A percentile compares a stretch with the other conserved stretches of the same genome.
phyloP scores from a whole-genome alignment of 139 green algal species.

The Chlorella sp. region DNA sequence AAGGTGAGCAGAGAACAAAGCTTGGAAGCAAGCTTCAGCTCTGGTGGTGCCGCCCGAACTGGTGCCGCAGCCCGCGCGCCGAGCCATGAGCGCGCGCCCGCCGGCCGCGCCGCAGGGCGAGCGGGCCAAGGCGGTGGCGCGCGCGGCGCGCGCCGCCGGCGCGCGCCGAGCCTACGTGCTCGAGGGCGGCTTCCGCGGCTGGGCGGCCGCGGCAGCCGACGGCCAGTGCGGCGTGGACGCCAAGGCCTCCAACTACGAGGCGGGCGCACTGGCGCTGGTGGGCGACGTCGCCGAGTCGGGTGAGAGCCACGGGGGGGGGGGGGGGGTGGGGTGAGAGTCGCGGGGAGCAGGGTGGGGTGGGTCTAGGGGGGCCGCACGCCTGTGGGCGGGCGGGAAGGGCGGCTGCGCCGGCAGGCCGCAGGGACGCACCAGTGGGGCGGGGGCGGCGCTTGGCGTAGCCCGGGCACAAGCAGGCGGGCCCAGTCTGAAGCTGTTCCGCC shows the following conservation, averaged over 20 bases:
- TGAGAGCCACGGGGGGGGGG: too few relatives aligned
- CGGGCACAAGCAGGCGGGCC: not conserved
- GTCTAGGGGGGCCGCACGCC: not conserved
- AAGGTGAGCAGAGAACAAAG: not conserved
- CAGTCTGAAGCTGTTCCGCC: not conserved
- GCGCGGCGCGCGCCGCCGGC: slow-evolving; percentile 24
- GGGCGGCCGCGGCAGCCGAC: slow-evolving; percentile 34
- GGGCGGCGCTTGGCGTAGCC: not conserved
- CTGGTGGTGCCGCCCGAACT: not conserved
- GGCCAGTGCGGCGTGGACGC: slow-evolving; percentile 34
- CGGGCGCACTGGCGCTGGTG: slow-evolving; percentile 36
- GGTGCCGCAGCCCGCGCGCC: not conserved
- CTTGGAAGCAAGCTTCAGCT: not conserved
- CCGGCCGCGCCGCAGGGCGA: slow-evolving; percentile 6
- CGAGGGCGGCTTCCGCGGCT: slow-evolving; percentile 49
- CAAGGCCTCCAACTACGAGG: slow-evolving; percentile 31
- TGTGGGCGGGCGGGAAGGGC: not conserved
- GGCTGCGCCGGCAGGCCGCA: not conserved
- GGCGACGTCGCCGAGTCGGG: slow-evolving; percentile 41
- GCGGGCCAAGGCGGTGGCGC: slow-evolving; percentile 32
- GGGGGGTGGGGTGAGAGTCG: slow-evolving; percentile 1
- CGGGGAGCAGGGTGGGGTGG: not conserved
- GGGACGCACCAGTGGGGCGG: not conserved
- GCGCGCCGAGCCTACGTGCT: slow-evolving; percentile 27
- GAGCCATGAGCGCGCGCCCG: not conserved